Evolutionary conservation across 306 rosid genomes (phyloP).

Genomic region (Luffa aegyptiaca): DNA sequence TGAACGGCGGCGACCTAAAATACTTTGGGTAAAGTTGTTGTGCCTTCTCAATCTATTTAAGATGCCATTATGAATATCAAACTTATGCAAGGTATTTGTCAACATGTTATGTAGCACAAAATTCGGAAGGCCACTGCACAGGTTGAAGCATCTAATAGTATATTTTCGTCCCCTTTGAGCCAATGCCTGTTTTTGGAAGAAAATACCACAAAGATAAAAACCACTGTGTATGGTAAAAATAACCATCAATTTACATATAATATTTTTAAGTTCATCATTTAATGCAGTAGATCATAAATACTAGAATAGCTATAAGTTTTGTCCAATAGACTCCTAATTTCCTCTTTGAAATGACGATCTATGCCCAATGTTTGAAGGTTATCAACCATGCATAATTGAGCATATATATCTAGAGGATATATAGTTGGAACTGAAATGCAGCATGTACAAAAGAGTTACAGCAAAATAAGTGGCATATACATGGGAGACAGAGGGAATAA

Average conservation of each 20-base stretch:
- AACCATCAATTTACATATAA: too few species aligned
- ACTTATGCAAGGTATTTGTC: too few species aligned
- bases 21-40: too few species aligned
- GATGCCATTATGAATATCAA: neutral
- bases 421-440: slow-evolving; percentile 49
- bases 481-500: neutral
- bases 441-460: neutral
- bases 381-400: slow-evolving; percentile 54
- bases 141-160: slow-evolving; percentile 49
- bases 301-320: slow-evolving; percentile 52
- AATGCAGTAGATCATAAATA: neutral
- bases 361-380: slow-evolving; percentile 65
- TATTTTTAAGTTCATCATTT: too few species aligned
- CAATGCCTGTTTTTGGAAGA: slow-evolving; percentile 32
- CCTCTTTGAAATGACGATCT: neutral
- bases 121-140: slow-evolving; percentile 73
- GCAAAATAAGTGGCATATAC: neutral
- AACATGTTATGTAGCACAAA: too few species aligned
- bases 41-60: neutral
- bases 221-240: neutral
- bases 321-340: slow-evolving; percentile 47
- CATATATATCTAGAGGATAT: slow-evolving; percentile 56
- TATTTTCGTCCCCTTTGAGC: slow-evolving; percentile 47
- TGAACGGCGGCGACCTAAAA: too few species aligned
- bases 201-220: neutral